Evolutionary conservation across 345 rosid species (phyloP), one percentile per base, ranked within the genome.

Genomic region (Arabidopsis suecica): DNA sequence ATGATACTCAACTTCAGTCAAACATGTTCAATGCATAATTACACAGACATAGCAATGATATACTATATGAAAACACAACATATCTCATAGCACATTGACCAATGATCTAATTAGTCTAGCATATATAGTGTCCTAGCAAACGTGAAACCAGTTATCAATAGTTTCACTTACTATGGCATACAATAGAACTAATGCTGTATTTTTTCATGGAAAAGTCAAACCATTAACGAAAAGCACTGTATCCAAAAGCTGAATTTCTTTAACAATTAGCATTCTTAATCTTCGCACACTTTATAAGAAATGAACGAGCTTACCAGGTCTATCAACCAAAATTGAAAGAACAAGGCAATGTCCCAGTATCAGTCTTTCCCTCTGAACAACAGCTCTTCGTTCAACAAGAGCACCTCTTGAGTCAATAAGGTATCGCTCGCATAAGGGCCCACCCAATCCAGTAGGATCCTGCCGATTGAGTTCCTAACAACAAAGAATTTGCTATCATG

Each of bases 361-460:
- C 66, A 91, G 86, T 65, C 96, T 88, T 82, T 94, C 97, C 87
- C 93, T 83, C 44, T 71, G 82, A 78, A 91, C 90, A 75, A 94
- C 97, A 83, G 91, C 87, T 69, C 83, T 81, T 50, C 95, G 88
- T 86, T 91, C 96, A 72, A 88, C 93, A 80, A 91, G 88, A 73
- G 93, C 86, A 73, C 97, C 97, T 82, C 96, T 85, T 71, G 96
- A 90, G 80, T 94, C 98, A 63, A 91, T 82, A 65, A 94, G 83
- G 79, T 83, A 85, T 20, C 61, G 88, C 61, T 94, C 98, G 80
- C 92, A 84, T 45, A 65, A 84, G 55, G 92, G 95, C 67, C 97
- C 97, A 78, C 98, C 98, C 56, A 91, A 78, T 62, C 97, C 95
- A 83, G 91, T 84, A 59, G 98, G 96, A 83, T 94, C 98, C 79